Evolutionary conservation across 345 rosid genomes (phyloP).

Genomic region (Orychophragmus violaceus): DNA sequence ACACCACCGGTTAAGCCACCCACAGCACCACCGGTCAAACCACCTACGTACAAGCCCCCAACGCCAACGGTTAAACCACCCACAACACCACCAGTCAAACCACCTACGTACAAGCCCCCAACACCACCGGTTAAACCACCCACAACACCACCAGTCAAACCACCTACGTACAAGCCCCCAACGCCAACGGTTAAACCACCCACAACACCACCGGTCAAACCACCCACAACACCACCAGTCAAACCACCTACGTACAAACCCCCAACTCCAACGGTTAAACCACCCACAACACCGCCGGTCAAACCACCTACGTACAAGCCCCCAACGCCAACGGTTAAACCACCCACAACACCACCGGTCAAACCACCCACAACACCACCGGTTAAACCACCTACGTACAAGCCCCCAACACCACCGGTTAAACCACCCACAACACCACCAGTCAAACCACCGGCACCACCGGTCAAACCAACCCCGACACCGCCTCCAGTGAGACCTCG

Average conservation of each 20-base stretch:
- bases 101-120: neutral
- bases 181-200: conserved; percentile 4
- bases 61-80: neutral
- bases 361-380: conserved; percentile 11
- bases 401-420: conserved; percentile 7
- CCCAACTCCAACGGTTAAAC: conserved; percentile 5
- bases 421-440: neutral
- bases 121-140: conserved; percentile 7
- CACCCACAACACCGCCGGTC: conserved; percentile 16
- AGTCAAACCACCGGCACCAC: conserved; percentile 7
- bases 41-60: too few relatives aligned
- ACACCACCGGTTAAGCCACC: conserved; percentile 2
- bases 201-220: conserved; percentile 8
- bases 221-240: conserved; percentile 1
- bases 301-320: conserved; percentile 3
- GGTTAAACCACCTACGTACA: conserved; percentile 3
- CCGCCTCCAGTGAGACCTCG: conserved; percentile 46
- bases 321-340: neutral
- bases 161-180: neutral
- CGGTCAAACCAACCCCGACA: conserved; percentile 15
- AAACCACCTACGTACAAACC: neutral
- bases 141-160: neutral
- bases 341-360: neutral
- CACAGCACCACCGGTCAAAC: neutral
- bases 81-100: conserved; percentile 11